phyloP scores from a whole-genome alignment of 129 eudicot genomes.

The Cynara cardunculus region DNA sequence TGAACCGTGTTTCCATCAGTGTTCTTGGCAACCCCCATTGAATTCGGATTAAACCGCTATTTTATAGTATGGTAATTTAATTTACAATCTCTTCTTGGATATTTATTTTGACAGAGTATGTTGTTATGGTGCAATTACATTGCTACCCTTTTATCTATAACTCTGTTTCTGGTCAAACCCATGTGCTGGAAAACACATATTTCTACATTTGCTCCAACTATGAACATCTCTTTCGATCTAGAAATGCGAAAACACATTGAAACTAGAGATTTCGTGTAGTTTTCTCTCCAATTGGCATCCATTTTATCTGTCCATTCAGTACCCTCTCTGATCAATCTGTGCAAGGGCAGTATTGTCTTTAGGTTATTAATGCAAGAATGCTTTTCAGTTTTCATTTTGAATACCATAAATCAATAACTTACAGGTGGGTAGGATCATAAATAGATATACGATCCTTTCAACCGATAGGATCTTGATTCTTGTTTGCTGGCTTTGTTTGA shows the following conservation, averaged over 20 bases:
- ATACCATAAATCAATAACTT: conserved; percentile 26
- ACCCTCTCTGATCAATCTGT: conserved; percentile 26
- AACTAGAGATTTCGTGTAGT: conserved; percentile 27
- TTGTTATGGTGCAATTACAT: conserved; percentile 33
- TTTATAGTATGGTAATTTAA: conserved; percentile 42
- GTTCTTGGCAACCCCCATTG: conserved; percentile 40
- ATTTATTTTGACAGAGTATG: conserved; percentile 26
- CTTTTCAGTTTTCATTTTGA: conserved; percentile 25
- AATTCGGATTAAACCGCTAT: conserved; percentile 27
- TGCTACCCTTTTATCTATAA: conserved; percentile 31
- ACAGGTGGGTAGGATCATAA: conserved; percentile 42
- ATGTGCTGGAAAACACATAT: conserved; percentile 44
- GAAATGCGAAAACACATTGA: conserved; percentile 35
- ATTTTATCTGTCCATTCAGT: conserved; percentile 27
- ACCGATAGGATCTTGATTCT: not conserved
- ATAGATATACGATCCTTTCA: conserved; percentile 23
- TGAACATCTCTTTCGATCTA: conserved; percentile 39
- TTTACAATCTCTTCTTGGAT: conserved; percentile 26
- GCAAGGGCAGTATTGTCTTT: conserved; percentile 24
- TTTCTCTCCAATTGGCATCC: conserved; percentile 20
- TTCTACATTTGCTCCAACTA: conserved; percentile 27
- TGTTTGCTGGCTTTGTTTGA: conserved; percentile 3
- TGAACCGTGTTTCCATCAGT: conserved; percentile 45
- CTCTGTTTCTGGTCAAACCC: conserved; percentile 47
- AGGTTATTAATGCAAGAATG: conserved; percentile 31